Conservation (phyloP, 2,329 filamentous ascomycete species). For the Exserohilum rostratum region DNA sequence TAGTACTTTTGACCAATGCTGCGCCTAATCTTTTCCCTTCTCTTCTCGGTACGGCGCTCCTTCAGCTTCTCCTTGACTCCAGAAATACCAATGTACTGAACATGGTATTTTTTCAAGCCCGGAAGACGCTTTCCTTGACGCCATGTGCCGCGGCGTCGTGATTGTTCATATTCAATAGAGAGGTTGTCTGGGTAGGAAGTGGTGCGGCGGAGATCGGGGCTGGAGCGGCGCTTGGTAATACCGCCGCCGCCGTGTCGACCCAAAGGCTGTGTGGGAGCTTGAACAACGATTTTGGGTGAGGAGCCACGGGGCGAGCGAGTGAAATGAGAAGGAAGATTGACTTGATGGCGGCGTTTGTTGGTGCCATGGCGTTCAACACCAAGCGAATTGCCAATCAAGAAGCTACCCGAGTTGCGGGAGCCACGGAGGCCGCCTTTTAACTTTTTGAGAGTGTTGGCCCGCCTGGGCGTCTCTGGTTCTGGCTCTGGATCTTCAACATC, state of each 20-base stretch:
- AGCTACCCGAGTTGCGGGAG: constrained; percentile 50
- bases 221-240: constrained; percentile 32
- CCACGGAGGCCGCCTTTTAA: constrained; percentile 49
- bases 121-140: constrained; percentile 46
- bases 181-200: constrained; percentile 27
- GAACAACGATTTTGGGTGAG: constrained; percentile 33
- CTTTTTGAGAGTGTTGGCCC: constrained; percentile 32
- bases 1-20: constrained; percentile 59
- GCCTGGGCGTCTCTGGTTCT: constrained; percentile 22
- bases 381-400: constrained; percentile 62
- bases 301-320: constrained; percentile 18
- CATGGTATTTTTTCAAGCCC: constrained; percentile 52
- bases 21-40: constrained; percentile 59
- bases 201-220: constrained; percentile 12
- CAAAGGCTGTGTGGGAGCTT: constrained; percentile 31
- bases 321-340: constrained; percentile 32
- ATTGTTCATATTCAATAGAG: constrained; percentile 17
- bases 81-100: constrained; percentile 59
- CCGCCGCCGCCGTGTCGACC: constrained; percentile 23
- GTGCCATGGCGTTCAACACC: constrained; percentile 57
- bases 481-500: constrained; percentile 41
- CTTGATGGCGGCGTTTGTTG: constrained; percentile 37
- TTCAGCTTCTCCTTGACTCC: constrained; percentile 57
- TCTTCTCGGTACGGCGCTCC: constrained; percentile 57
- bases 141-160: constrained; percentile 26